Conservation (phyloP, 2,329 filamentous ascomycete species). For the Myriosclerotinia curreyana region DNA sequence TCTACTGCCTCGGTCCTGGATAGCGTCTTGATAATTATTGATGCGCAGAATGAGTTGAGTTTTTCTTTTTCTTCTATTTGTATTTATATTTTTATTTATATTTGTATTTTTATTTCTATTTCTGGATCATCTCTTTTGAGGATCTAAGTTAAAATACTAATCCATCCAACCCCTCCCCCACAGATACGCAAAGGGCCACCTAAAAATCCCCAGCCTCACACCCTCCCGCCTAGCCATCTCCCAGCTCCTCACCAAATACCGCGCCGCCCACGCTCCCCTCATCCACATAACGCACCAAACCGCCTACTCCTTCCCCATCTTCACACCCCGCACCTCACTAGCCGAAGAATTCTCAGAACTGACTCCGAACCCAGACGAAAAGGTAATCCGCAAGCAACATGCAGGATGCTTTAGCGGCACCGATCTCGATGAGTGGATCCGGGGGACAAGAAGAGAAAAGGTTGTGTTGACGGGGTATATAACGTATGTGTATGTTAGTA, state of each 20-base stretch:
- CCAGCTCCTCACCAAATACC: slow-evolving; percentile 57
- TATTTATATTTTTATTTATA: no score
- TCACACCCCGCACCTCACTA: slow-evolving; percentile 59
- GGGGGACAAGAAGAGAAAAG: slow-evolving; percentile 53
- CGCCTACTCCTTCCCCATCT: slow-evolving; percentile 62
- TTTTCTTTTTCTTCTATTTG: no score
- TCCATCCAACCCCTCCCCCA: neutral
- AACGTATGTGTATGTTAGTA: slow-evolving; percentile 64
- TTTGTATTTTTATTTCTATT: no score
- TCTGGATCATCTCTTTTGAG: no score
- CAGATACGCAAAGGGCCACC: slow-evolving; percentile 50
- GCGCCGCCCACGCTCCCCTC: slow-evolving; percentile 50
- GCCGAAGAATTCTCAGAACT: slow-evolving; percentile 61
- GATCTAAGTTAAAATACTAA: no score
- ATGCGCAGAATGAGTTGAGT: slow-evolving; percentile 73
- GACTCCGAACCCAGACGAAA: slow-evolving; percentile 51
- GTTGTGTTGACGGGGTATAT: slow-evolving; percentile 60
- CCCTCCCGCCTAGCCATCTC: slow-evolving; percentile 55
- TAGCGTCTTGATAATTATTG: slow-evolving; percentile 63
- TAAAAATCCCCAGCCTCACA: slow-evolving; percentile 54
- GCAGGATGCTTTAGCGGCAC: no score
- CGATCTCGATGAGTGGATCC: slow-evolving; percentile 41
- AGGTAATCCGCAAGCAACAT: slow-evolving; percentile 51
- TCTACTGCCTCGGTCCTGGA: slow-evolving; percentile 56
- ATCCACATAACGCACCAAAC: slow-evolving; percentile 61